Evolutionary conservation across 208 protist species (phyloP).

Genomic region (Trypanosoma scelopori): DNA sequence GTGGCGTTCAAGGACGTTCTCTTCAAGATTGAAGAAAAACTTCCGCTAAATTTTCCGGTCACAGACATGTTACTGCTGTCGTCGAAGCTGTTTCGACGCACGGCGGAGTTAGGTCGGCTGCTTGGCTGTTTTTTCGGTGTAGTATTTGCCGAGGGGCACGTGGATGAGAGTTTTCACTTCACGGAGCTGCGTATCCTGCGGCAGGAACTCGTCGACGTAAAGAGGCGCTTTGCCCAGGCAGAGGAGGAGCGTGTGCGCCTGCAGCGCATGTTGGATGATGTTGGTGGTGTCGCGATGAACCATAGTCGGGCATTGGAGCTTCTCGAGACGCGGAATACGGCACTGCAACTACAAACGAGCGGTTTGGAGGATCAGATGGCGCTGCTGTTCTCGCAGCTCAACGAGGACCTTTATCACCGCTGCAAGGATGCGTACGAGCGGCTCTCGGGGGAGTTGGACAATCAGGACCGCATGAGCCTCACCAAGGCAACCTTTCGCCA

Average conservation of each 20-base stretch:
- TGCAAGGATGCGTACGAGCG: constrained; percentile 78
- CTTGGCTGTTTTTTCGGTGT: constrained; percentile 89
- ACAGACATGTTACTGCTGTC: constrained; percentile 87
- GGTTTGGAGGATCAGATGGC: constrained; percentile 92
- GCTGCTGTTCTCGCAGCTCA: constrained; percentile 87
- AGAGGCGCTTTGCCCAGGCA: constrained; percentile 49
- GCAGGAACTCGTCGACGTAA: constrained; percentile 61
- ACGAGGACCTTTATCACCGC: constrained; percentile 71
- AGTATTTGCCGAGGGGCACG: constrained; percentile 81
- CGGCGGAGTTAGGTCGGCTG: constrained; percentile 71
- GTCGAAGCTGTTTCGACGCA: constrained; percentile 85
- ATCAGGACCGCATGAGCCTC: constrained; percentile 79
- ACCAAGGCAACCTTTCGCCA: constrained; percentile 82
- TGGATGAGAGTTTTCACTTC: constrained; percentile 90
- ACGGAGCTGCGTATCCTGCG: constrained; percentile 83
- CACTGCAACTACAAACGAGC: constrained; percentile 76
- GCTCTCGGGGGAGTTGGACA: constrained; percentile 69
- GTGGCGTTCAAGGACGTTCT: constrained; percentile 89
- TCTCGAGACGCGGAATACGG: constrained; percentile 83
- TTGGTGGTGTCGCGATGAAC: constrained; percentile 73
- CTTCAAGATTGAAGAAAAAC: constrained; percentile 71
- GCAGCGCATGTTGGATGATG: constrained; percentile 77
- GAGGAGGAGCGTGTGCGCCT: constrained; percentile 63
- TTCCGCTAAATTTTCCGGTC: constrained; percentile 71
- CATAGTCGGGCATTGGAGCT: constrained; percentile 81